Base-by-base conservation (phyloP, 148 eudicot genomes). In the Rhododendron molle region DNA sequence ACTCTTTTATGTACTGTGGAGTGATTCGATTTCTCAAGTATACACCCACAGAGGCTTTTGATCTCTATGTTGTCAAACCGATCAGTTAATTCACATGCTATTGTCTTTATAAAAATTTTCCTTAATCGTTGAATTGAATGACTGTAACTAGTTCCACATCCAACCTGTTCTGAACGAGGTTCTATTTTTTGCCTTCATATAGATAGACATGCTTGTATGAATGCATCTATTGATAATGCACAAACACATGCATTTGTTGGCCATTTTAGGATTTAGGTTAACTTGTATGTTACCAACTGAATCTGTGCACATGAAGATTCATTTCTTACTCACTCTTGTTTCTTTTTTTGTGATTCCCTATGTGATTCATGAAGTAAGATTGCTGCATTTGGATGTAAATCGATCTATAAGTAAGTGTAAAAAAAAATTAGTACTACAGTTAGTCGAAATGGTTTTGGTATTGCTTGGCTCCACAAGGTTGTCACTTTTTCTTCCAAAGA, bases 361-460 rank as follows among this genome's bases (percentile, higher is more conserved):
- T 88, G 83, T 92, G 92, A 96, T 96, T 88, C 99, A 96, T 88
- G 99, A 96, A 95, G 98, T 96, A 95, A 92, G 98, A 93, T 62
- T 43, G 60, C 84, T 36, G 54, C 88, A 85, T 78, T 85, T 65
- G 86, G 80, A 52, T 85, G 71, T 23, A 40, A 62, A 87, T 65
- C 20, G 15, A 28, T n/a, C n/a, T n/a, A n/a, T n/a, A n/a, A n/a
- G n/a, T n/a, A n/a, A n/a, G n/a, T n/a, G n/a, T n/a, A n/a, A n/a
- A n/a, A n/a, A n/a, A n/a, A n/a, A n/a, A n/a, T n/a, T n/a, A n/a
- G n/a, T n/a, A n/a, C n/a, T n/a, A n/a, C n/a, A n/a, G n/a, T n/a
- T n/a, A n/a, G n/a, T n/a, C n/a, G n/a, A n/a, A n/a, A n/a, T n/a
- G n/a, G n/a, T n/a, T n/a, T n/a, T n/a, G n/a, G n/a, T n/a, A n/a